Percentiles rank a stretch among this genome's conserved stretches.
phyloP scores from a whole-genome alignment of 129 eudicot species.

The Flaveria ramosissima region DNA sequence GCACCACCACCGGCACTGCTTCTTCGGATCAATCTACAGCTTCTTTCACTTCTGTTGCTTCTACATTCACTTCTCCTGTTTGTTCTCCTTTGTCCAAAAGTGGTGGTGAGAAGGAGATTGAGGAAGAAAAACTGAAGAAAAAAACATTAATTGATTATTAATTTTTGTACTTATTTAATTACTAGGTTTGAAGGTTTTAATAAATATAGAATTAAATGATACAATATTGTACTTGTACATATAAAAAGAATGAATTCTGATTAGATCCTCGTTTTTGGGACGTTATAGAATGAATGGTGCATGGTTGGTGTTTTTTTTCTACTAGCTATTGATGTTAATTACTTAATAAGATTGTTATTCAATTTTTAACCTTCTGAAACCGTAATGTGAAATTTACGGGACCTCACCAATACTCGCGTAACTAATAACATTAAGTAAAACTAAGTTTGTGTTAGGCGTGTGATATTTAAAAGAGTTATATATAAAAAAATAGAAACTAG shows the following conservation, averaged over 20 bases:
- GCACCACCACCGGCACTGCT: conserved; percentile 7
- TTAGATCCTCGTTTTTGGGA: neutral
- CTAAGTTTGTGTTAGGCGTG: no score
- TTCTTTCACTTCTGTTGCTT: conserved; percentile 58
- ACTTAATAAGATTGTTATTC: neutral
- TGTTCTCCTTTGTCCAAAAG: conserved; percentile 38
- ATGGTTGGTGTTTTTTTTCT: neutral
- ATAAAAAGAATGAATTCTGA: no score
- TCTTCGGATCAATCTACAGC: conserved; percentile 32
- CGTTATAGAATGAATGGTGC: neutral
- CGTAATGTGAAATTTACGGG: no score
- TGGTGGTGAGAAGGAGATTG: conserved; percentile 31
- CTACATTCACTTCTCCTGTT: conserved; percentile 42
- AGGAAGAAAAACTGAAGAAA: conserved; percentile 22
- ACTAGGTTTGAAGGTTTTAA: conserved; percentile 19
- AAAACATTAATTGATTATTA: conserved; percentile 7
- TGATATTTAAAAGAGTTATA: no score
- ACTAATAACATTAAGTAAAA: no score
- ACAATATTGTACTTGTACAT: conserved; percentile 23
- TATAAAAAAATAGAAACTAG: no score
- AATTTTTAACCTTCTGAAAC: no score
- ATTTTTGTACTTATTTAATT: conserved; percentile 15
- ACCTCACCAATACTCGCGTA: no score
- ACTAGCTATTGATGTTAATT: neutral
- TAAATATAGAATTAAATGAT: conserved; percentile 5